Evolutionary conservation across 2,329 filamentous ascomycete species (phyloP).

Genomic region (Aspergillus sp.): DNA sequence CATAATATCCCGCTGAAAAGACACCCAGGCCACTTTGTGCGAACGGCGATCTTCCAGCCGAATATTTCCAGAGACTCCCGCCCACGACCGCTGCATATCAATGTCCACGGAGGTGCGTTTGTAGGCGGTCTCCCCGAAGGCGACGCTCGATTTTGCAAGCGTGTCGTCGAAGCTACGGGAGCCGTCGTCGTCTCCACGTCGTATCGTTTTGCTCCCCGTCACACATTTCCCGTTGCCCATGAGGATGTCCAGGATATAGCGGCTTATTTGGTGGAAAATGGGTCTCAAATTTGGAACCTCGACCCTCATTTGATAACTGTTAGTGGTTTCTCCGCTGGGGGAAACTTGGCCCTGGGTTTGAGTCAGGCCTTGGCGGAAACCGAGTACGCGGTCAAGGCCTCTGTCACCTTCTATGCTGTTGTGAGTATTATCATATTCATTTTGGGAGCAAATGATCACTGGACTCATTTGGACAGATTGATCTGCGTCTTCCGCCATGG

Average conservation of each 20-base stretch:
- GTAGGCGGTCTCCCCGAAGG: conserved; percentile 13
- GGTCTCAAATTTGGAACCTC: conserved; percentile 24
- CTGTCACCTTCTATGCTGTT: conserved; percentile 40
- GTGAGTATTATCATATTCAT: no score
- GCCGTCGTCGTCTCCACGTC: conserved; percentile 39
- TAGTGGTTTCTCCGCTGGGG: conserved; percentile 46
- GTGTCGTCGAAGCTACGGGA: conserved; percentile 39
- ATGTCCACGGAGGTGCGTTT: conserved; percentile 14
- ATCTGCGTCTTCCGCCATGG: conserved; percentile 39
- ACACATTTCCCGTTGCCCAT: conserved; percentile 40
- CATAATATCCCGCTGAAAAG: conserved; percentile 10
- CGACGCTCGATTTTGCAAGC: conserved; percentile 11
- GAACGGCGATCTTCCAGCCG: conserved; percentile 8
- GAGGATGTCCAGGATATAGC: conserved; percentile 47
- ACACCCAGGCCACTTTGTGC: conserved; percentile 4
- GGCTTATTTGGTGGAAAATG: conserved; percentile 39
- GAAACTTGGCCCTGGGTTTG: conserved; percentile 41
- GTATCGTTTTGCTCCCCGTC: conserved; percentile 43
- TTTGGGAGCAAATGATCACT: no score
- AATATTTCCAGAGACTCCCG: neutral
- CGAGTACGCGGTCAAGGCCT: conserved; percentile 32
- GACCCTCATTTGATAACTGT: conserved; percentile 40
- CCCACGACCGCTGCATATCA: conserved; percentile 8
- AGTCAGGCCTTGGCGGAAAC: conserved; percentile 22
- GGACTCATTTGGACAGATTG: conserved; percentile 25